These are phyloP conservation scores for Cucurbita pepo DNA, from an alignment of 306 rosid species.

Conservation along the genomic window DNA sequence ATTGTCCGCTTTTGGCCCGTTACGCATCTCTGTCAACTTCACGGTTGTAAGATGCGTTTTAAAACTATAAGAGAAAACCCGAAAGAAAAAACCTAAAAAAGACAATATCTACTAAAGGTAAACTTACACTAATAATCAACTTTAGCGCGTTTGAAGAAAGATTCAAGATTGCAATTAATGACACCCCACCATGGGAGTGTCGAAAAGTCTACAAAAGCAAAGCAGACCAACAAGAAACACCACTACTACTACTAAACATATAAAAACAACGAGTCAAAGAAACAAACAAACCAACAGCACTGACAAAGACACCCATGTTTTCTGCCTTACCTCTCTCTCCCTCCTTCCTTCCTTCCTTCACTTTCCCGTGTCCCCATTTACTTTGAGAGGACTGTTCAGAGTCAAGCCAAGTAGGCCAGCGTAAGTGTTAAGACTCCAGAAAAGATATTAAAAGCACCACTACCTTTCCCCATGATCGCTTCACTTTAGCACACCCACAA, in stretches of 20 bases:
- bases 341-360: neutral
- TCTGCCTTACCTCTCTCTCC: conserved; percentile 13
- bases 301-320: conserved; percentile 18
- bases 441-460: neutral
- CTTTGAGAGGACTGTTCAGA: neutral
- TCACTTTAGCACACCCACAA: neutral
- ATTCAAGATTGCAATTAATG: conserved; percentile 31
- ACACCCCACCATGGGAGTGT: conserved; percentile 20
- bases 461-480: neutral
- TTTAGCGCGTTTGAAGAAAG: no score
- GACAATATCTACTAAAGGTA: no score
- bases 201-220: neutral
- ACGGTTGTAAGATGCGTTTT: no score
- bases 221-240: conserved; percentile 8
- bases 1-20: no score
- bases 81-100: no score
- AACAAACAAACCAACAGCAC: neutral
- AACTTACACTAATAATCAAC: no score
- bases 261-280: neutral
- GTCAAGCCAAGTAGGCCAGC: neutral
- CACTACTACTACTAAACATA: neutral
- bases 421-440: neutral
- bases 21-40: no score
- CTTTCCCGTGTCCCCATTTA: conserved; percentile 8
- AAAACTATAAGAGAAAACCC: no score